Conservation (phyloP, 768 basidiomycete genomes). For the Hericium rajendrae region DNA sequence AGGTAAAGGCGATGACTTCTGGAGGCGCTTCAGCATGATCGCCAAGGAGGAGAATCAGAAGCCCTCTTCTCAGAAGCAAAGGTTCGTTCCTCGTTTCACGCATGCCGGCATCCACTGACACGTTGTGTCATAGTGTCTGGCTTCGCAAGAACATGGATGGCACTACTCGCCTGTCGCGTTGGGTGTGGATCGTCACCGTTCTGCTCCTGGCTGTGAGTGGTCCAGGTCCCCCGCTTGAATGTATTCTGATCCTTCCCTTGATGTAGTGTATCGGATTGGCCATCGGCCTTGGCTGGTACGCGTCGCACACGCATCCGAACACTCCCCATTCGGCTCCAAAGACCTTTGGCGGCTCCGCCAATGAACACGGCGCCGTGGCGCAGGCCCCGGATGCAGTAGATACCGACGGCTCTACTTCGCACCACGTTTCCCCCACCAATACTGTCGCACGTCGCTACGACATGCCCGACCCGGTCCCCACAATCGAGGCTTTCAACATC, state of each 20-base stretch:
- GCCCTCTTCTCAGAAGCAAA: slow-evolving; percentile 33
- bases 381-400: slow-evolving; percentile 14
- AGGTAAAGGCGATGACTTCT: slow-evolving; percentile 75
- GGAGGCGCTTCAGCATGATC: slow-evolving; percentile 80
- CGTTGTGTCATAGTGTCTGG: slow-evolving; percentile 42
- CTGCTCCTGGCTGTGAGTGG: slow-evolving; percentile 42
- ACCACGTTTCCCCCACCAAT: slow-evolving; percentile 51
- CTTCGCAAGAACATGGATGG: slow-evolving; percentile 52
- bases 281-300: slow-evolving; percentile 49
- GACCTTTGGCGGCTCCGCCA: slow-evolving; percentile 54
- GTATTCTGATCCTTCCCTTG: background rate
- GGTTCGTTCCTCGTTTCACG: slow-evolving; percentile 18
- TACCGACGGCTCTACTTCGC: slow-evolving; percentile 13
- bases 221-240: background rate
- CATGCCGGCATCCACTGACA: background rate
- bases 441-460: slow-evolving; percentile 38
- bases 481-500: slow-evolving; percentile 5
- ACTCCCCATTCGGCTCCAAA: slow-evolving; percentile 43
- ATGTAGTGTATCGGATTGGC: slow-evolving; percentile 41
- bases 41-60: slow-evolving; percentile 52
- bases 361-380: slow-evolving; percentile 23
- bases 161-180: slow-evolving; percentile 42
- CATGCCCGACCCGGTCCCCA: slow-evolving; percentile 15
- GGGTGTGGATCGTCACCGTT: slow-evolving; percentile 65
- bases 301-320: slow-evolving; percentile 35